A percentile compares a stretch with the other conserved stretches of the same genome.
These are phyloP conservation scores for Russula brevipes DNA, from an alignment of 768 basidiomycete species.

Conservation along the genomic window DNA sequence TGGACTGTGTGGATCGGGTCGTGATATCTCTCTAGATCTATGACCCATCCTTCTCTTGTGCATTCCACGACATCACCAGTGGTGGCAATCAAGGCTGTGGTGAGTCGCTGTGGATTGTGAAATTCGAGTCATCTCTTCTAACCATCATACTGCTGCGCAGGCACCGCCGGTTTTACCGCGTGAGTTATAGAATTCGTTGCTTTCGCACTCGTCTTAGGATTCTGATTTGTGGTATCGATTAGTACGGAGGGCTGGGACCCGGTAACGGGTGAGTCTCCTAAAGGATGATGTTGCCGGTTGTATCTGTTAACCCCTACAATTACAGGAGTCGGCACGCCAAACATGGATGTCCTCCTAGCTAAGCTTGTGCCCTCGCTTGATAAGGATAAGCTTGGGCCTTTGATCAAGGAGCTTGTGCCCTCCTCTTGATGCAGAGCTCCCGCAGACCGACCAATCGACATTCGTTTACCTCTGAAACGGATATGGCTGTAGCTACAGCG, in stretches of 20 bases:
- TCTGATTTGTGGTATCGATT: background rate
- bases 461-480: background rate
- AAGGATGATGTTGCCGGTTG: background rate
- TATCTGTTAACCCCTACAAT: background rate
- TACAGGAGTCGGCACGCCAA: conserved; percentile 15
- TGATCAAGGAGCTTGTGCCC: too few species aligned
- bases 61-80: background rate
- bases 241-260: conserved; percentile 17
- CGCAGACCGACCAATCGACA: background rate
- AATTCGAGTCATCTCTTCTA: background rate
- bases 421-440: too few species aligned
- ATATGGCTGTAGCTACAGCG: background rate
- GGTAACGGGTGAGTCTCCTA: conserved; percentile 2
- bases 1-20: background rate
- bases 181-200: background rate
- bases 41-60: background rate
- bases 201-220: background rate
- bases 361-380: background rate
- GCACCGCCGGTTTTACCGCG: conserved; percentile 9
- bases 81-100: conserved; percentile 17
- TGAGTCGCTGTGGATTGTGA: background rate
- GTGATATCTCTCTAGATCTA: conserved; percentile 8
- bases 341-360: background rate
- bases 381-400: background rate
- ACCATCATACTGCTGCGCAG: background rate